A percentile compares a stretch with the other conserved stretches of the same genome.
These are phyloP conservation scores for Picea sitchensis DNA, from an alignment of 75 land plant genomes.

Conservation along the genomic window DNA sequence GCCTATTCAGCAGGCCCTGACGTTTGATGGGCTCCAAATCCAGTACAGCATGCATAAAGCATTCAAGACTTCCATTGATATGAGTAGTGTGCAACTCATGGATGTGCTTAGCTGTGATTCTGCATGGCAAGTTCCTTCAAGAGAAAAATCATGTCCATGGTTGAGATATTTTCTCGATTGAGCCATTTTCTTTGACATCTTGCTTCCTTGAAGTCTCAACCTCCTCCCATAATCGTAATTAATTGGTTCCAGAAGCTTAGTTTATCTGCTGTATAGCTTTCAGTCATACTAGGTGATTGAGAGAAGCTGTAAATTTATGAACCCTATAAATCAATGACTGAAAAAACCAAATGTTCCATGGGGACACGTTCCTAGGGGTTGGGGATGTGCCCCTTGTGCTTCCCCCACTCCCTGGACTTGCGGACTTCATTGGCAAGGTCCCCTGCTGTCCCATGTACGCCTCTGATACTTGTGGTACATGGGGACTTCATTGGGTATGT, in stretches of 20 bases:
- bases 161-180: too few relatives aligned
- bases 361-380: too few relatives aligned
- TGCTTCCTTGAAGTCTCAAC: too few relatives aligned
- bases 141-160: not conserved
- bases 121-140: not conserved
- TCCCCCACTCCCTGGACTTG: too few relatives aligned
- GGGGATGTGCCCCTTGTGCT: too few relatives aligned
- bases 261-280: not conserved
- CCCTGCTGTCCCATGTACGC: too few relatives aligned
- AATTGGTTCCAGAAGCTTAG: not conserved
- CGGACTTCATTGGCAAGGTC: too few relatives aligned
- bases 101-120: not conserved
- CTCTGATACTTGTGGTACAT: too few relatives aligned
- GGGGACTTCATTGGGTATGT: too few relatives aligned
- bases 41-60: not conserved
- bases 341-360: too few relatives aligned
- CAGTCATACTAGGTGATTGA: not conserved
- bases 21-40: not conserved
- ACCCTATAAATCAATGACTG: too few relatives aligned
- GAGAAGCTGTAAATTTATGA: not conserved
- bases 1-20: not conserved
- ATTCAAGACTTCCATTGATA: not conserved
- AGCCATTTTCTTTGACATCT: too few relatives aligned
- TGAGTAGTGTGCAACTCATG: not conserved
- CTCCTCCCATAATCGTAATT: not conserved